These are phyloP conservation scores for Hypoxylon sp. DNA, from an alignment of 2,329 filamentous ascomycete genomes.

Conservation along the genomic window DNA sequence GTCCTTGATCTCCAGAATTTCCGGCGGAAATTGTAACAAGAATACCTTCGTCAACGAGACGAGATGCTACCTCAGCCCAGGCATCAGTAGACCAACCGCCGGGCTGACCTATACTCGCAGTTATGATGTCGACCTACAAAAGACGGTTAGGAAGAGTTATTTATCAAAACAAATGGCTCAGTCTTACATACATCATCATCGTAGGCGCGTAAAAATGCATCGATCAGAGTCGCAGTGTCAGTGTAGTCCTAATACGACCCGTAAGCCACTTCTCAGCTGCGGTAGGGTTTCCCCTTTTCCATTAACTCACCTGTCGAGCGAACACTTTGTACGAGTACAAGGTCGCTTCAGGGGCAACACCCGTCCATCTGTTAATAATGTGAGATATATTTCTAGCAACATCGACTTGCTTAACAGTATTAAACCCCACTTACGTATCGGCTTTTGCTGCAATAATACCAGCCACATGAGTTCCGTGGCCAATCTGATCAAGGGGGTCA, in stretches of 20 bases:
- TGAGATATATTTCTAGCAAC: background rate
- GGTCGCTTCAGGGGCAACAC: constrained; percentile 52
- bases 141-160: background rate
- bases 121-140: constrained; percentile 58
- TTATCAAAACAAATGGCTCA: background rate
- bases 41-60: constrained; percentile 62
- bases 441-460: constrained; percentile 53
- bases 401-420: background rate
- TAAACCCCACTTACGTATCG: constrained; percentile 31
- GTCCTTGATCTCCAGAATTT: constrained; percentile 64
- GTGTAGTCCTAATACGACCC: constrained; percentile 38
- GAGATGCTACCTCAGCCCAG: constrained; percentile 58
- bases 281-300: background rate
- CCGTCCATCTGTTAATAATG: constrained; percentile 39
- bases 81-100: constrained; percentile 57
- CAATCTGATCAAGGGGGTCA: constrained; percentile 50
- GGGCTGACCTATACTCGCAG: constrained; percentile 58
- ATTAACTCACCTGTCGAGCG: constrained; percentile 21
- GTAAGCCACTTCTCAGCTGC: background rate
- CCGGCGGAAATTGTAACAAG: constrained; percentile 67
- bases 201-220: constrained; percentile 56
- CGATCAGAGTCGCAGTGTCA: constrained; percentile 54
- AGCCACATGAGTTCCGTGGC: constrained; percentile 54
- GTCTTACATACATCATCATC: constrained; percentile 51
- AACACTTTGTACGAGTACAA: constrained; percentile 53